phyloP scores from a whole-genome alignment of 1,139 yeast species.

The Lodderomyces metapsilosis region DNA sequence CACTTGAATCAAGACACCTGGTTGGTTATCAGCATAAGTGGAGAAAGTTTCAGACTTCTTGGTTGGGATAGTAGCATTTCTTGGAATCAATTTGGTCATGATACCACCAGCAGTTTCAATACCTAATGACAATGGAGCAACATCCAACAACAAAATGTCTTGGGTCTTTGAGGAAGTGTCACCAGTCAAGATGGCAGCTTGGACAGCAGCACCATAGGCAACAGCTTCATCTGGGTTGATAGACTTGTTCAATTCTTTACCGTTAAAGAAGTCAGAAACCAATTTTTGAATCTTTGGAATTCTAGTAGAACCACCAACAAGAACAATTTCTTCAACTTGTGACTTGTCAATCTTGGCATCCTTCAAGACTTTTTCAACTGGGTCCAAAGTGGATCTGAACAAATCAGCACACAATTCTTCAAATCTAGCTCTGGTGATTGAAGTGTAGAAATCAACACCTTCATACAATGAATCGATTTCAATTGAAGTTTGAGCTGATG shows the following conservation, averaged over 20 bases:
- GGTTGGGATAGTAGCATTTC: constrained; percentile 99
- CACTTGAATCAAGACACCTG: constrained; percentile 99
- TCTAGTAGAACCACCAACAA: constrained; percentile 99
- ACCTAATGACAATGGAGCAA: constrained; percentile 98
- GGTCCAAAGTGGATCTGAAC: constrained; percentile 94
- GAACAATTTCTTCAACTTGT: constrained; percentile 90
- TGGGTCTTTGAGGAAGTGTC: constrained; percentile 96
- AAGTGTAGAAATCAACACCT: constrained; percentile 95
- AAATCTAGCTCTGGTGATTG: constrained; percentile 98
- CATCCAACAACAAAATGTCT: constrained; percentile 96
- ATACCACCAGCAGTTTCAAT: constrained; percentile 99
- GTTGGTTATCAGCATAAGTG: constrained; percentile 99
- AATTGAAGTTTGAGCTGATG: constrained; percentile 93
- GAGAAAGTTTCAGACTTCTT: constrained; percentile 99
- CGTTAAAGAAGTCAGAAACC: constrained; percentile 96
- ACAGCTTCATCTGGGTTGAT: constrained; percentile 99
- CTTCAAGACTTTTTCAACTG: constrained; percentile 97
- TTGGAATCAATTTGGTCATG: constrained; percentile 98
- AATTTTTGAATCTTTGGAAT: constrained; percentile 98
- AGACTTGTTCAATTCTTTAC: constrained; percentile 93
- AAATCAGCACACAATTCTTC: constrained; percentile 95
- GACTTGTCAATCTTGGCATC: constrained; percentile 92
- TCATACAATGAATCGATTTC: constrained; percentile 96
- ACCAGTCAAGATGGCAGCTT: constrained; percentile 98
- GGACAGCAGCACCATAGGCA: constrained; percentile 99